A percentile compares a stretch with the other conserved stretches of the same genome.
phyloP scores from a whole-genome alignment of 371 early-diverging fungal genomes.

The Mortierella sp. region DNA sequence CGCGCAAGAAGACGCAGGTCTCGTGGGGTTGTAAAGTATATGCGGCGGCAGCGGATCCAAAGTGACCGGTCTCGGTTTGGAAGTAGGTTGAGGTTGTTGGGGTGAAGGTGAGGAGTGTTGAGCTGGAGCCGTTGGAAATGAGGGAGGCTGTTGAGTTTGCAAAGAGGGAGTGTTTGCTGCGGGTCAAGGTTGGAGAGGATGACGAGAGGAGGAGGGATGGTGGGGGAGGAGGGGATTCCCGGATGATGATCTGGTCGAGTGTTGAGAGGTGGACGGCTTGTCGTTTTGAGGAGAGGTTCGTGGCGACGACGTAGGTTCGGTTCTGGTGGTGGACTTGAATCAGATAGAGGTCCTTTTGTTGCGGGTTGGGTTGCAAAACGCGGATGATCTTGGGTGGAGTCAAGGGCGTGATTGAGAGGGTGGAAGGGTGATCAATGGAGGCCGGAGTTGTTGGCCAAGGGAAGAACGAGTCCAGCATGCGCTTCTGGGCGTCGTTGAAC shows the following conservation, averaged over 20 bases:
- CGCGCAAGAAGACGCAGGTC: constrained; percentile 42
- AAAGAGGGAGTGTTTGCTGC: constrained; percentile 1
- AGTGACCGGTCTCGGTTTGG: constrained; percentile 29
- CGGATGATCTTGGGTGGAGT: constrained; percentile 62
- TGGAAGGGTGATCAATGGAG: background rate
- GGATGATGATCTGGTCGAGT: constrained; percentile 34
- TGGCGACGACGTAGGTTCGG: constrained; percentile 59
- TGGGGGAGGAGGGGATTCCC: background rate
- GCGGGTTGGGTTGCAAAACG: constrained; percentile 59
- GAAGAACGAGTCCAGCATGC: constrained; percentile 20
- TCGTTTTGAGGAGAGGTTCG: constrained; percentile 63
- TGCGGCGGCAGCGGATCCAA: constrained; percentile 39
- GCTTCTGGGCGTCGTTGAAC: constrained; percentile 20
- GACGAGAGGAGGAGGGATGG: constrained; percentile 5
- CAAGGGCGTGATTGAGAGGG: constrained; percentile 45
- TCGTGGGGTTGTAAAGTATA: constrained; percentile 32
- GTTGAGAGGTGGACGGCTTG: constrained; percentile 59
- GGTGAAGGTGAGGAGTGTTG: background rate
- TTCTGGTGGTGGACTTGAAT: constrained; percentile 51
- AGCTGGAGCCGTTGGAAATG: background rate
- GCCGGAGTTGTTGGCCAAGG: constrained; percentile 23
- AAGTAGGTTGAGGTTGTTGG: constrained; percentile 30
- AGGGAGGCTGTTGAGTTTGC: background rate
- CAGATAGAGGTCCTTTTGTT: constrained; percentile 61
- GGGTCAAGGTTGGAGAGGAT: no score